phyloP scores from a whole-genome alignment of 495 filamentous ascomycete genomes.

The Chaetomium cochliodes region DNA sequence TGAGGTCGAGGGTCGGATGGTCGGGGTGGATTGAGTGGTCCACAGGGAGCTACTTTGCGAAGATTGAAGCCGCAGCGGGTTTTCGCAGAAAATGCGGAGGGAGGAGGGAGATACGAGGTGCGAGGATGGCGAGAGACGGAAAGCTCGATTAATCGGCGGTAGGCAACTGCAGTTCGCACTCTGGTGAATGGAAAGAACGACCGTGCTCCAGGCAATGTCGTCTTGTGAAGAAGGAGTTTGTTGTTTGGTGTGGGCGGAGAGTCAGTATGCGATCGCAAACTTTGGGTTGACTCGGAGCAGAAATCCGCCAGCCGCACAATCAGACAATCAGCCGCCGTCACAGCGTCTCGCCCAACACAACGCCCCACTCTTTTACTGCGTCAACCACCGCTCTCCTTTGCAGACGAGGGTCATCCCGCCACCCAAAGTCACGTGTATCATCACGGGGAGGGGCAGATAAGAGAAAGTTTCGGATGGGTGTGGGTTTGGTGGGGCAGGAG shows the following conservation, averaged over 20 bases:
- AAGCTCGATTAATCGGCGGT: slow-evolving; percentile 6
- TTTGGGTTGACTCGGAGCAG: slow-evolving; percentile 14
- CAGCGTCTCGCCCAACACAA: slow-evolving; percentile 8
- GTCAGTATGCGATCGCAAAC: slow-evolving; percentile 15
- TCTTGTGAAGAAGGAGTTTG: slow-evolving; percentile 19
- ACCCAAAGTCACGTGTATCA: slow-evolving; percentile 13
- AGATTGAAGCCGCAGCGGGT: background rate
- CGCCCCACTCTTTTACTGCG: slow-evolving; percentile 1
- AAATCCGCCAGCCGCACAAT: slow-evolving; percentile 20
- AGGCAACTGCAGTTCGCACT: slow-evolving; percentile 10
- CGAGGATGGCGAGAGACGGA: background rate
- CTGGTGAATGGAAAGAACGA: slow-evolving; percentile 32
- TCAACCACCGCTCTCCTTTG: no score
- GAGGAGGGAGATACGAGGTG: background rate
- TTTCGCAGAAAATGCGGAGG: slow-evolving; percentile 14
- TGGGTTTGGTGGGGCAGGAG: slow-evolving; percentile 27
- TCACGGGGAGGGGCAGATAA: slow-evolving; percentile 22
- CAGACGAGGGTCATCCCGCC: slow-evolving; percentile 5
- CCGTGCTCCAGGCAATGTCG: slow-evolving; percentile 36
- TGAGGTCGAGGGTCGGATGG: slow-evolving; percentile 5
- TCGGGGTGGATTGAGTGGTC: slow-evolving; percentile 9
- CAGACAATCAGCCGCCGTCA: slow-evolving; percentile 3
- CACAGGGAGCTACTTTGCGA: slow-evolving; percentile 16
- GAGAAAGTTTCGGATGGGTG: slow-evolving; percentile 6
- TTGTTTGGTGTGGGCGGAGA: background rate